Evolutionary conservation across 164 flowering plant genomes (phyloP).

Genomic region (Nymphaea thermarum): DNA sequence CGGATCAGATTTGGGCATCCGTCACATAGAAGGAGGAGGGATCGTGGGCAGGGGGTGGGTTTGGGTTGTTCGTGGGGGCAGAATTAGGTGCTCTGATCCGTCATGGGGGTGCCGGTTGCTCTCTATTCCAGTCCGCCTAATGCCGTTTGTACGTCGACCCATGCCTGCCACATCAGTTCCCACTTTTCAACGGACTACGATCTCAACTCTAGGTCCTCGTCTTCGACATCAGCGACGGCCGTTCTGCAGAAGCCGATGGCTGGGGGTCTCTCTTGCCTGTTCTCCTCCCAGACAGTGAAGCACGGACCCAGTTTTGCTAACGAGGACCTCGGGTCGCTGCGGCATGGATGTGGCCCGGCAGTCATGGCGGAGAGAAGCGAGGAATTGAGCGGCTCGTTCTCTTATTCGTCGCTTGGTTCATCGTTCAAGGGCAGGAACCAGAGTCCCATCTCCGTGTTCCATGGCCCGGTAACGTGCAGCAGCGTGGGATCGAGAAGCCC

Average conservation of each 20-base stretch:
- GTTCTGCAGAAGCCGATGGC: conserved; percentile 36
- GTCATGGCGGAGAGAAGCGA: conserved; percentile 14
- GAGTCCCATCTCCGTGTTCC: conserved; percentile 87
- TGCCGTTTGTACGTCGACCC: conserved; percentile 55
- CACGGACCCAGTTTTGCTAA: conserved; percentile 34
- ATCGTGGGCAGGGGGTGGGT: not conserved
- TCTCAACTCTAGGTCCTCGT: conserved; percentile 30
- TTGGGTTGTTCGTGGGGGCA: not conserved
- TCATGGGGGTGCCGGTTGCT: conserved; percentile 78
- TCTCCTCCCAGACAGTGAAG: conserved; percentile 39
- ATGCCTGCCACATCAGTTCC: conserved; percentile 39
- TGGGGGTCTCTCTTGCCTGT: conserved; percentile 82
- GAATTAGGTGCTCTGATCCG: not conserved
- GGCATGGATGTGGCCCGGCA: conserved; percentile 18
- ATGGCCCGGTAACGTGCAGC: conserved; percentile 59
- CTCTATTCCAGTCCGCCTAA: conserved; percentile 73
- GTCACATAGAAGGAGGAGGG: not conserved
- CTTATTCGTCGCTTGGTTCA: conserved; percentile 31
- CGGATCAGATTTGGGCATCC: not conserved
- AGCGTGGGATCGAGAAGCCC: conserved; percentile 40
- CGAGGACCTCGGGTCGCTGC: conserved; percentile 37
- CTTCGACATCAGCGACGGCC: conserved; percentile 28
- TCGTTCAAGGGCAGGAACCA: conserved; percentile 46
- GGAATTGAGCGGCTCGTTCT: conserved; percentile 51
- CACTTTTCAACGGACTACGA: conserved; percentile 54